Percentiles rank a stretch among this genome's conserved stretches.
These are phyloP conservation scores for Alternaria solani DNA, from an alignment of 2,329 filamentous ascomycete genomes.

Conservation along the genomic window DNA sequence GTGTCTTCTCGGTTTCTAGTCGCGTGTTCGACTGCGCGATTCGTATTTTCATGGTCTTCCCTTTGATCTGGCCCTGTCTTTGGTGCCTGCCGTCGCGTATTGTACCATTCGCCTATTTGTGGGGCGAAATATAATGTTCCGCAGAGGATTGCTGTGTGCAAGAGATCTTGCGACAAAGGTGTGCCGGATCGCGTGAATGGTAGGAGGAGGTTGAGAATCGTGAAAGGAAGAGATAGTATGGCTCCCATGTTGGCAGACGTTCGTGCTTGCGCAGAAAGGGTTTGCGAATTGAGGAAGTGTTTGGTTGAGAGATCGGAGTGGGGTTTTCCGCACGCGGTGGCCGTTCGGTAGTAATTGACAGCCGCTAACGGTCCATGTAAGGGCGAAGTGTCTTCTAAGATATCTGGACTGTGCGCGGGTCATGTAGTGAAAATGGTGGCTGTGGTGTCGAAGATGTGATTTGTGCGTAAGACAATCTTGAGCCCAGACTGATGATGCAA, in stretches of 20 bases:
- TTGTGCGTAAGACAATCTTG: background rate
- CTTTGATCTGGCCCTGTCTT: slow-evolving; percentile 9
- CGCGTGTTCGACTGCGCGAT: background rate
- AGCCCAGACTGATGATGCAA: slow-evolving; percentile 23
- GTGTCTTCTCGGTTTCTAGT: background rate
- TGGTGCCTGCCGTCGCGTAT: slow-evolving; percentile 25
- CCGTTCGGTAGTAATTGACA: background rate
- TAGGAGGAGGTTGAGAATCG: slow-evolving; percentile 54
- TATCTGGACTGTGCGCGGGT: background rate
- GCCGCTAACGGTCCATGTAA: slow-evolving; percentile 7
- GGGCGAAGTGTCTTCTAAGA: background rate
- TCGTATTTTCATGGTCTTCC: background rate
- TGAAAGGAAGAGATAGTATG: slow-evolving; percentile 37
- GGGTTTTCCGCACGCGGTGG: slow-evolving; percentile 3
- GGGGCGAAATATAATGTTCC: slow-evolving; percentile 58
- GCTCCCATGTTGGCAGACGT: slow-evolving; percentile 35
- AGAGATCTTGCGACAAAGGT: slow-evolving; percentile 56
- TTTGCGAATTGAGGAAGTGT: background rate
- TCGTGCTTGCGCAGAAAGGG: background rate
- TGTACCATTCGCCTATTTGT: slow-evolving; percentile 54
- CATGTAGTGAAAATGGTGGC: background rate
- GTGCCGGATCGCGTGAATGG: slow-evolving; percentile 59
- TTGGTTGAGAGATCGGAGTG: background rate
- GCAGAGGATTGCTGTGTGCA: slow-evolving; percentile 56
- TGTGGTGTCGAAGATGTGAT: background rate